Conservation (phyloP, 2,329 filamentous ascomycete species). For the Talaromyces verruculosus region DNA sequence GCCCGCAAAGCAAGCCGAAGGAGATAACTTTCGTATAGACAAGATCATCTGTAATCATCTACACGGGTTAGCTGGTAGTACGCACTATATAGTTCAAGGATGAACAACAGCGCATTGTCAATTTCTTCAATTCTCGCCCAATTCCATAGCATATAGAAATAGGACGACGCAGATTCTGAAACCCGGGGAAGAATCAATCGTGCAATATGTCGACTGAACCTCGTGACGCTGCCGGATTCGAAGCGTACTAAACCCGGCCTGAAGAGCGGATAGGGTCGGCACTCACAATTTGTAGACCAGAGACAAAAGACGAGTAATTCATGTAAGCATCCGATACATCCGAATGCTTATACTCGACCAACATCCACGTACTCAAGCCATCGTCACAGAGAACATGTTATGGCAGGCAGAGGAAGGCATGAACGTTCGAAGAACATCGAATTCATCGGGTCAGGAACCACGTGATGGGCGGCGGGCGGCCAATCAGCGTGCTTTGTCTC, state of each 20-base stretch:
- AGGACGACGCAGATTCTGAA: background rate
- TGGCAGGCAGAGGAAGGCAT: background rate
- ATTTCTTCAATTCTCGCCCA: background rate
- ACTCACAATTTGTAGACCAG: background rate
- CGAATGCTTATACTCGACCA: background rate
- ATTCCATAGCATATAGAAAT: background rate
- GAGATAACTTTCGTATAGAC: background rate
- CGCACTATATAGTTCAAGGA: background rate
- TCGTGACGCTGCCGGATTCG: background rate
- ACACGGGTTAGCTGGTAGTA: background rate
- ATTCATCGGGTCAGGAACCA: constrained; percentile 11
- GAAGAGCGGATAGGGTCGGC: constrained; percentile 2
- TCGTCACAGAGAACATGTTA: background rate
- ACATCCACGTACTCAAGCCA: background rate
- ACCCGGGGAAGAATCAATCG: background rate
- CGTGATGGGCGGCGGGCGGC: background rate
- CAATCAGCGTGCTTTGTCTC: background rate
- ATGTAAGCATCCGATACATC: constrained; percentile 1
- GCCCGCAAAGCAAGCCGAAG: constrained; percentile 15
- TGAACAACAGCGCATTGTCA: background rate
- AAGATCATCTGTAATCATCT: constrained; percentile 2
- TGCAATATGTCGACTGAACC: background rate
- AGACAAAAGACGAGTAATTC: background rate
- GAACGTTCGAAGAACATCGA: background rate
- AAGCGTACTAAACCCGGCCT: background rate